Evolutionary conservation across 345 rosid species (phyloP).

Genomic region (Brassica incana): DNA sequence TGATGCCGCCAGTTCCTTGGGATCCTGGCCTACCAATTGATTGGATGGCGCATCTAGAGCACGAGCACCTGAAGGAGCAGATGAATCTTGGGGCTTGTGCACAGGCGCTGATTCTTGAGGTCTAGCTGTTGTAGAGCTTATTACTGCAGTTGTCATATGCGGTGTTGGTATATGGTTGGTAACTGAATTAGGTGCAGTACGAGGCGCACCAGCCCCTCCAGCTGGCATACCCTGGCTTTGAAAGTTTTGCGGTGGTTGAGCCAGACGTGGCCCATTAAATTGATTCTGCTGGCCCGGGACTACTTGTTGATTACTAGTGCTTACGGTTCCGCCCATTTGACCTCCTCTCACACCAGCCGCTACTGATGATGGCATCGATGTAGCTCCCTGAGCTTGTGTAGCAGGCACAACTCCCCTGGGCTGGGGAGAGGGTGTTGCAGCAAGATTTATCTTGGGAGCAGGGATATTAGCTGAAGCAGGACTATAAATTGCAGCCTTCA

Average conservation of each 20-base stretch:
- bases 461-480: slow-evolving; percentile 92
- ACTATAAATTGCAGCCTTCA: slow-evolving; percentile 82
- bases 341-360: slow-evolving; percentile 55
- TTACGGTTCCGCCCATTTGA: slow-evolving; percentile 51
- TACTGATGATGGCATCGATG: slow-evolving; percentile 47
- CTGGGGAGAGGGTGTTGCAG: slow-evolving; percentile 69
- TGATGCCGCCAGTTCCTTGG: slow-evolving; percentile 52
- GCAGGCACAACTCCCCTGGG: slow-evolving; percentile 48
- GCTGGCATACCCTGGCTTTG: slow-evolving; percentile 50
- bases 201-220: slow-evolving; percentile 43
- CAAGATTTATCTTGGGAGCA: slow-evolving; percentile 90
- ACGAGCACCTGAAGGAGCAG: slow-evolving; percentile 40
- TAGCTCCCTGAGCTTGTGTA: slow-evolving; percentile 47
- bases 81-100: slow-evolving; percentile 39
- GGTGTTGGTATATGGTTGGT: slow-evolving; percentile 57
- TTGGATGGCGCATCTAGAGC: slow-evolving; percentile 40
- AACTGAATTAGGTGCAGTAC: slow-evolving; percentile 46
- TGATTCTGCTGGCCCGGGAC: slow-evolving; percentile 59
- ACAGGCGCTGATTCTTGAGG: slow-evolving; percentile 26
- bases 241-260: slow-evolving; percentile 50
- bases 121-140: slow-evolving; percentile 34
- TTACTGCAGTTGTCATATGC: slow-evolving; percentile 45
- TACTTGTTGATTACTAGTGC: slow-evolving; percentile 61
- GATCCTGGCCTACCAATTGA: slow-evolving; percentile 49
- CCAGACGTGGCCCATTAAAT: slow-evolving; percentile 46